Evolutionary conservation across 2,329 filamentous ascomycete species (phyloP), one percentile per base, ranked within the genome.

Genomic region (Botrytis hyacinthi): DNA sequence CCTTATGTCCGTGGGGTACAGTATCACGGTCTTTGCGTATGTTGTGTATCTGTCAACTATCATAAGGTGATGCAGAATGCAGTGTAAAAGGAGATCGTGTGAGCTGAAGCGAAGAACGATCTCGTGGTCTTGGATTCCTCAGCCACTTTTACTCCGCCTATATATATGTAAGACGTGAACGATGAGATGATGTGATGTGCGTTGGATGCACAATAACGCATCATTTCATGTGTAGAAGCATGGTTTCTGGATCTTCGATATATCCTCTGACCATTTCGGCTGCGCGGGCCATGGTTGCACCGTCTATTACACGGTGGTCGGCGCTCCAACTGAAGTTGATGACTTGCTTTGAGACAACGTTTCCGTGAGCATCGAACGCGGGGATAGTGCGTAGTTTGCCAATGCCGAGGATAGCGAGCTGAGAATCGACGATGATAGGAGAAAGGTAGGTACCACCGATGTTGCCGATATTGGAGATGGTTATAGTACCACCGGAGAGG

Each of bases 321-420:
- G 95, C 95, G 82, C 93, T 95, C 95, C 95, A 98, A 83, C 95
- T 98, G 78, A 98, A 94, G 80, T 97, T 94, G 81, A 92, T 91
- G 75, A 97, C 88, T 80, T 97, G 91, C 82, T 90, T 93, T 83
- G 89, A 90, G 20, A 95, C 87, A 20, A 98, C 85, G 44, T 83
- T 81, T 12, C 78, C 81, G 1, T 83, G 80, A 2, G 84, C 83
- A 73, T 85, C 84, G 82, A 98, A 98, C 4, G 93, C 92, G 18
- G 96, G 96, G 46, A 97, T 88, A 1, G 89, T 88, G 78, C 91
- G 92, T 82, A 94, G 90, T 77, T 92, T 90, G 8, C 96, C 96
- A 44, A 99, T 87, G 18, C 95, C 96, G 42, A 99, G 83, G 80
- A 99, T 99, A 14, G 93, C 94, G 16, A 98, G 93, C 83, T 98